Percentiles rank a stretch among this genome's conserved stretches.
Conservation (phyloP, 208 protist genomes). For the Leishmania martiniquensis region DNA sequence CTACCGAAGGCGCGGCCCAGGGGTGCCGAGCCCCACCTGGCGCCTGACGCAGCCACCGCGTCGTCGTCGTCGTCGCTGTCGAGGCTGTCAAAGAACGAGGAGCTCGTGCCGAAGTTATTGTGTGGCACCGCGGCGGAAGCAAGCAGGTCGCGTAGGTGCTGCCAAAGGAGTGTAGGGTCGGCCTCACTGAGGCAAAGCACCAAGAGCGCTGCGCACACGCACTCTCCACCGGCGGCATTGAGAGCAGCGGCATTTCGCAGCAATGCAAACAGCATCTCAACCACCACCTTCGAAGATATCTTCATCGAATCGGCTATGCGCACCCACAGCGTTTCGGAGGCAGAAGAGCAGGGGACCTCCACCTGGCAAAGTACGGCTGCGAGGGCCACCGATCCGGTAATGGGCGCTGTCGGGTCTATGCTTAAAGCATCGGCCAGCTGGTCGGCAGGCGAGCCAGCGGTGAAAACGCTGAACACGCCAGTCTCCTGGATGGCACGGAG, state of each 20-base stretch:
- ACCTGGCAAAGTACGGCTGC: constrained; percentile 10
- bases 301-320: constrained; percentile 5
- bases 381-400: not conserved
- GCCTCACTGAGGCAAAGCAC: constrained; percentile 3
- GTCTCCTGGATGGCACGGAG: not conserved
- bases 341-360: not conserved
- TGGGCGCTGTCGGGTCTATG: not conserved
- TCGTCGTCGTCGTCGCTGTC: not conserved
- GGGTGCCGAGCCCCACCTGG: not conserved
- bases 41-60: not conserved
- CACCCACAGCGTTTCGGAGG: not conserved
- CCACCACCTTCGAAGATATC: not conserved
- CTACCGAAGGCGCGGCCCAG: not conserved
- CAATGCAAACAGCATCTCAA: constrained; percentile 1
- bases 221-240: not conserved
- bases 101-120: not conserved
- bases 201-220: constrained; percentile 6
- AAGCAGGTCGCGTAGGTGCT: not conserved
- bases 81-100: not conserved
- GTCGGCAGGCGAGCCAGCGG: not conserved
- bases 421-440: not conserved
- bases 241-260: not conserved
- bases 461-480: constrained; percentile 3
- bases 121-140: not conserved
- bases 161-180: not conserved